These are phyloP conservation scores for Candida tunisiensis DNA, from an alignment of 1,139 yeast genomes.

Conservation along the genomic window DNA sequence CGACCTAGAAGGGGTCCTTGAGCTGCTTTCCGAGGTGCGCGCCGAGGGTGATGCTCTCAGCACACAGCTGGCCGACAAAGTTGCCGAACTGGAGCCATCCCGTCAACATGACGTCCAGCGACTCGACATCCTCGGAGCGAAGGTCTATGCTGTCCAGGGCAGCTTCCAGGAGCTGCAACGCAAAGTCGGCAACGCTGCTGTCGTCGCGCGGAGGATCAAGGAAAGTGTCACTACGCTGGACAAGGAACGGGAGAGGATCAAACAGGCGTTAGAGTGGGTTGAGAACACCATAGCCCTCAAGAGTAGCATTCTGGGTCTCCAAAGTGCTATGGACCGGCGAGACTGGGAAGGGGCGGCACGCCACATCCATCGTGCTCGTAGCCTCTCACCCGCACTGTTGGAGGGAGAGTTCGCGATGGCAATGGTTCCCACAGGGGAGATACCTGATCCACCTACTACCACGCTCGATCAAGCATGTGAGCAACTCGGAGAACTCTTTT, in stretches of 20 bases:
- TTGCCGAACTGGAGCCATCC: too few relatives aligned
- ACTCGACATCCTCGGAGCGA: too few relatives aligned
- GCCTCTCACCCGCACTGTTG: conserved; percentile 34
- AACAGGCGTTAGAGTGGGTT: conserved; percentile 47
- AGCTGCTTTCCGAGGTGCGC: too few relatives aligned
- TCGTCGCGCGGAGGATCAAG: neutral
- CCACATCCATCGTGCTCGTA: conserved; percentile 36
- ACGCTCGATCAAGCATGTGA: conserved; percentile 42
- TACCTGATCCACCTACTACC: conserved; percentile 65
- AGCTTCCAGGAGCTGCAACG: neutral
- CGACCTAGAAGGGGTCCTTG: too few relatives aligned
- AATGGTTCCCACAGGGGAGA: conserved; percentile 79
- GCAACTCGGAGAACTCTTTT: conserved; percentile 40
- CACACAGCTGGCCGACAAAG: too few relatives aligned
- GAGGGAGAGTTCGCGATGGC: conserved; percentile 61
- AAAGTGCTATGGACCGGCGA: conserved; percentile 45
- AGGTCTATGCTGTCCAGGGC: too few relatives aligned
- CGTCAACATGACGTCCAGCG: too few relatives aligned
- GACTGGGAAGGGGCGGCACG: conserved; percentile 63
- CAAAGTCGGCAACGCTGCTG: neutral
- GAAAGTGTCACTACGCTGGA: neutral
- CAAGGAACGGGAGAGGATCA: conserved; percentile 43
- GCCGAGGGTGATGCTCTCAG: too few relatives aligned
- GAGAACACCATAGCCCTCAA: conserved; percentile 46
- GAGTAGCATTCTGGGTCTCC: conserved; percentile 47